Conservation (phyloP, 2,329 filamentous ascomycete species). For the Metarhizium brunneum region DNA sequence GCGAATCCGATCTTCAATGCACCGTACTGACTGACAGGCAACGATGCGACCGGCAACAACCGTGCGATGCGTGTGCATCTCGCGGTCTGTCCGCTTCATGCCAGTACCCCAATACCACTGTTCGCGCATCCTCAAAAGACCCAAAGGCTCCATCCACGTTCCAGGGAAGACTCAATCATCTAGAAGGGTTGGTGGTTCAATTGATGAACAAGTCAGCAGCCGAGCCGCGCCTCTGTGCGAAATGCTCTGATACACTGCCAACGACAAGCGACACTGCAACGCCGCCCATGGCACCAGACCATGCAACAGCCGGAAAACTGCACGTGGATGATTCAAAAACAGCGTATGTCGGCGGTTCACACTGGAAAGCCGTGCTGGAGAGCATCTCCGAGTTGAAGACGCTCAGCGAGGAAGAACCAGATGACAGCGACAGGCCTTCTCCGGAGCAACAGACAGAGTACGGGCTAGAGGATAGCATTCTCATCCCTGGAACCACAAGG, state of each 20-base stretch:
- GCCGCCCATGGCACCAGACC: not conserved
- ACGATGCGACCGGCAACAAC: constrained; percentile 16
- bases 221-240: not conserved
- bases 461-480: not conserved
- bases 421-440: not conserved
- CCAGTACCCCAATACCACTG: not conserved
- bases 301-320: constrained; percentile 23
- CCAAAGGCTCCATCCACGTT: constrained; percentile 3
- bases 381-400: constrained; percentile 29
- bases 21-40: constrained; percentile 6
- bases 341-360: constrained; percentile 25
- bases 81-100: constrained; percentile 13
- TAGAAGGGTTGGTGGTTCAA: constrained; percentile 20
- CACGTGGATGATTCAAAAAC: constrained; percentile 13
- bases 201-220: constrained; percentile 13
- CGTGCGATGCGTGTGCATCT: constrained; percentile 13
- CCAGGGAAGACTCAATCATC: constrained; percentile 13
- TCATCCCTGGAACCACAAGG: not conserved
- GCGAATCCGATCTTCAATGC: not conserved
- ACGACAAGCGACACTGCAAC: not conserved
- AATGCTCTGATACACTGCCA: not conserved
- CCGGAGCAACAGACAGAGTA: not conserved
- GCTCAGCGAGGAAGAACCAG: constrained; percentile 18
- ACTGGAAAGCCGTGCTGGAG: constrained; percentile 32
- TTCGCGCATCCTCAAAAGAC: constrained; percentile 3